Evolutionary conservation across 169 alveolate genomes (phyloP).

Genomic region (Babesia gibsoni): DNA sequence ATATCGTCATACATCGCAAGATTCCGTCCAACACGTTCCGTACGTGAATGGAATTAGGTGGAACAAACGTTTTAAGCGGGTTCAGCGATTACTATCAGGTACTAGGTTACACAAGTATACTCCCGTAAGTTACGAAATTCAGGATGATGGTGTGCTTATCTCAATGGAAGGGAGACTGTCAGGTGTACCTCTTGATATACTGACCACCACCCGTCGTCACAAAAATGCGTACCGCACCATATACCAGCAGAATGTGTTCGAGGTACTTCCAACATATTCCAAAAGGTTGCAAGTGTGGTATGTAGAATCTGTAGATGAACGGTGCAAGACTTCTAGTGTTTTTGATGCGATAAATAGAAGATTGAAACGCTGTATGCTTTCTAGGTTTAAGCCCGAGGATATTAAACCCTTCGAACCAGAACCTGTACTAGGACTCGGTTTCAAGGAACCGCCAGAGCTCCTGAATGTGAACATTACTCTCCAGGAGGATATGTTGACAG

Average conservation of each 20-base stretch:
- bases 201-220: not conserved
- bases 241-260: conserved; percentile 19
- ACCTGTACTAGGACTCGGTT: conserved; percentile 45
- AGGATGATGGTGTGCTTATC: not conserved
- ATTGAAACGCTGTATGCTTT: not conserved
- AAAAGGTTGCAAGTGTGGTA: conserved; percentile 37
- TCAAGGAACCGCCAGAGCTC: conserved; percentile 11
- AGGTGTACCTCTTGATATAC: conserved; percentile 17
- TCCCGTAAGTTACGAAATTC: not conserved
- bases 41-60: conserved; percentile 44
- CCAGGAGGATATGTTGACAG: conserved; percentile 35
- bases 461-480: not conserved
- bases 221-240: not conserved
- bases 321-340: not conserved
- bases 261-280: conserved; percentile 33
- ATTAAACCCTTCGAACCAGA: not conserved
- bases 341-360: not conserved
- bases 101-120: conserved; percentile 5
- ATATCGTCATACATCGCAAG: conserved; percentile 14
- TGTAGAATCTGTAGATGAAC: conserved; percentile 6
- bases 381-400: not conserved
- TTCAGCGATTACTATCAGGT: conserved; percentile 41
- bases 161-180: not conserved
- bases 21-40: conserved; percentile 27
- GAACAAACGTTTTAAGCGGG: conserved; percentile 52